Percentiles rank a stretch among this genome's conserved stretches.
Conservation (phyloP, 2,329 filamentous ascomycete species). For the Penicillium sp. region DNA sequence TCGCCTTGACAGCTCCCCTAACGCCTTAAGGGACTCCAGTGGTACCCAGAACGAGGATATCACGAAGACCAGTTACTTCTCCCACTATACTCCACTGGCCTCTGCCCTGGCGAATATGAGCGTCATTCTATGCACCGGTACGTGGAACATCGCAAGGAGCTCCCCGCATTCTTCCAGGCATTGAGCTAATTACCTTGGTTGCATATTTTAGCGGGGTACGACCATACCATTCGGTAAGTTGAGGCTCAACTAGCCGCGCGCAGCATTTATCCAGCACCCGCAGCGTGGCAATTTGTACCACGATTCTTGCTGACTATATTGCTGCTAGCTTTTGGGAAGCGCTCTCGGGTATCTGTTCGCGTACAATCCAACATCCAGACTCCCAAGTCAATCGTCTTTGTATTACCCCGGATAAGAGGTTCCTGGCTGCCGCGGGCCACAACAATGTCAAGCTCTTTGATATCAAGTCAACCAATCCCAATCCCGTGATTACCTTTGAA, state of each 20-base stretch:
- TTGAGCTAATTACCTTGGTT: conserved; percentile 13
- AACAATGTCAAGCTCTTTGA: conserved; percentile 97
- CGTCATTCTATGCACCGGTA: conserved; percentile 66
- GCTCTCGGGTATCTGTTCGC: conserved; percentile 93
- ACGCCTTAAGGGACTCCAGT: background rate
- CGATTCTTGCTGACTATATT: conserved; percentile 8
- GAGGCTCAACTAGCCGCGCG: background rate
- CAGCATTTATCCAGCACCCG: background rate
- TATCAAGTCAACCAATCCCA: conserved; percentile 97
- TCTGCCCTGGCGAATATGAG: conserved; percentile 51
- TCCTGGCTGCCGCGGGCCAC: conserved; percentile 75
- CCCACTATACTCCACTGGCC: conserved; percentile 5
- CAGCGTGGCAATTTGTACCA: background rate
- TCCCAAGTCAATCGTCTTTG: conserved; percentile 98
- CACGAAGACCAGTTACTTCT: conserved; percentile 27
- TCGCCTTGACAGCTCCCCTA: background rate
- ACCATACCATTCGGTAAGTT: conserved; percentile 69
- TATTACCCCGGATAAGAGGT: conserved; percentile 97
- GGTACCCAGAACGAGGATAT: background rate
- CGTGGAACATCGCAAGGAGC: conserved; percentile 22
- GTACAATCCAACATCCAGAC: conserved; percentile 96
- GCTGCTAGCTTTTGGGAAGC: conserved; percentile 88
- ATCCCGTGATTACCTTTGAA: conserved; percentile 88
- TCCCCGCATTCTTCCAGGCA: conserved; percentile 20
- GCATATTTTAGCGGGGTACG: conserved; percentile 61